Evolutionary conservation across 495 filamentous ascomycete genomes (phyloP), one percentile per base, ranked within the genome.

Genomic region (Aspergillus steynii): DNA sequence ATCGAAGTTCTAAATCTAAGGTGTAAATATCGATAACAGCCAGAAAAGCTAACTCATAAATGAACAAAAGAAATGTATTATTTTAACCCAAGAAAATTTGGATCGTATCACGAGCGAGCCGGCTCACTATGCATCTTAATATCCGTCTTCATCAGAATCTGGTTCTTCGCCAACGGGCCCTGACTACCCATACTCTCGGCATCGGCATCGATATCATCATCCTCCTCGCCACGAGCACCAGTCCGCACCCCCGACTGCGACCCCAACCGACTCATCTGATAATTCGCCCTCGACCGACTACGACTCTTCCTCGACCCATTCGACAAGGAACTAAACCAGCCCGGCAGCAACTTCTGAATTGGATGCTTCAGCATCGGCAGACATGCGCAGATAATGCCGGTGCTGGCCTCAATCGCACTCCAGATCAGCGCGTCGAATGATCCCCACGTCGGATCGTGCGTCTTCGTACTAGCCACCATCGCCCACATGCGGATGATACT

Each of bases 311-410:
- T 29, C 20, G 59, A 62, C n/a, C 55, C 55, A 42, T 31, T 55
- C 26, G 55, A 55, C n/a, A 64, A 29, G 2, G 60, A 61, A 10
- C 50, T 34, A 58, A 66, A 71, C 60, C 63, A 69, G 62, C 31
- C 56, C 20, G 67, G 67, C 28, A 78, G 70, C 15, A 71, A 31
- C 49, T 61, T 64, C 34, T 69, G 62, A 12, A 77, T 55, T 3
- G 75, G 75, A 28, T 67, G 62, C 32, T 72, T 70, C 60, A 77
- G 70, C 61, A 78, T 67, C 4, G 68, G 65, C 42, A 70, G 54
- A 34, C 65, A 70, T 10, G 68, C 61, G 42, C 65, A 68, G 46
- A 68, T 68, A 34, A 70, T 70, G 2, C 68, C 65, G 3, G 60
- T 64, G 53, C 60, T 64, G 29, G 68, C 65, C 48, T 70, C 65